Conservation (phyloP, 352 stramenopile genomes). For the Pythium aristosporum region DNA sequence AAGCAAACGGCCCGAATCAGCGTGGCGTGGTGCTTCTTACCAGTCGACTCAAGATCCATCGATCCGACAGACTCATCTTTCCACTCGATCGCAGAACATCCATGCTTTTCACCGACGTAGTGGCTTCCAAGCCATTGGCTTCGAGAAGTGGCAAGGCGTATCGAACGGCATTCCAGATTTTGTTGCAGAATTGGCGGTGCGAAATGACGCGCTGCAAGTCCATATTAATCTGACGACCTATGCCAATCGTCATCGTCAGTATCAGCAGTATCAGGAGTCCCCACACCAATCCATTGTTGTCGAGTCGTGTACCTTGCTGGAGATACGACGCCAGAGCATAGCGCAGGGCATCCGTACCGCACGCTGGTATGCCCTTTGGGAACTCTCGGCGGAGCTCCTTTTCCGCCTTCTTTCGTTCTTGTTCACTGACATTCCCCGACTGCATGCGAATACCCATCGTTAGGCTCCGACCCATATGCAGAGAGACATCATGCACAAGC, state of each 20-base stretch:
- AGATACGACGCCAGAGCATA: constrained; percentile 98
- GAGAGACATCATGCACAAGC: constrained; percentile 82
- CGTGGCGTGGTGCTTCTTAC: constrained; percentile 26
- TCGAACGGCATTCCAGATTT: constrained; percentile 99
- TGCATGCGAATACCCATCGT: constrained; percentile 14
- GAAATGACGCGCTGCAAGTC: constrained; percentile 99
- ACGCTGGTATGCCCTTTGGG: constrained; percentile 98
- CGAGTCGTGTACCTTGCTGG: constrained; percentile 53
- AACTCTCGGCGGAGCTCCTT: constrained; percentile 97
- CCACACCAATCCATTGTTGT: not conserved
- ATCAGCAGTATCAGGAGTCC: not conserved
- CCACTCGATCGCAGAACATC: constrained; percentile 24
- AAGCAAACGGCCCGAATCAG: not conserved
- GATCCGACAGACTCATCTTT: constrained; percentile 63
- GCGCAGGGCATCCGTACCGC: constrained; percentile 97
- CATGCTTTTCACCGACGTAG: not conserved
- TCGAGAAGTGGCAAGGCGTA: constrained; percentile 98
- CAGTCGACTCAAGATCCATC: constrained; percentile 85
- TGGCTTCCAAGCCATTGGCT: constrained; percentile 8
- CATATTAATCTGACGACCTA: constrained; percentile 97
- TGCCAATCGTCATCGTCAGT: not conserved
- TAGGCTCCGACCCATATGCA: not conserved
- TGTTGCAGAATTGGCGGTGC: constrained; percentile 99
- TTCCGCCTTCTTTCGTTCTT: constrained; percentile 98
- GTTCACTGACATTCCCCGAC: constrained; percentile 62